Conservation (phyloP, 2,329 filamentous ascomycete species). For the Aspergillus oerlinghausenensis region DNA sequence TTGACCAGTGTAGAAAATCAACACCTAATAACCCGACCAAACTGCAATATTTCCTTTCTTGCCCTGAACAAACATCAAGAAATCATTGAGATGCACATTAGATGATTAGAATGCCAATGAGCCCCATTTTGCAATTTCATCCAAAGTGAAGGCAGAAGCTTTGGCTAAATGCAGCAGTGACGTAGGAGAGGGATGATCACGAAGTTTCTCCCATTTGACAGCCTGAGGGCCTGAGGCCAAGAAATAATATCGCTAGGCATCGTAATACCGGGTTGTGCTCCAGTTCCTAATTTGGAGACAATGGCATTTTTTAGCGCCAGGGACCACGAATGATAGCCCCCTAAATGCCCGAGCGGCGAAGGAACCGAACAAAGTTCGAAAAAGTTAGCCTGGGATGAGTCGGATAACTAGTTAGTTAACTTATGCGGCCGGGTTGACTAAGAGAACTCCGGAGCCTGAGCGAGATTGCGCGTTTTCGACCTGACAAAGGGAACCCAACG, state of each 20-base stretch:
- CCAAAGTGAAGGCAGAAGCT: background rate
- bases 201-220: background rate
- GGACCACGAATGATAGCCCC: background rate
- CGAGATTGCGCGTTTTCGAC: slow-evolving; percentile 10
- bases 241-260: background rate
- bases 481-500: slow-evolving; percentile 12
- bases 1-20: too few species aligned
- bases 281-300: background rate
- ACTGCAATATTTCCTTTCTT: background rate
- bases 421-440: background rate
- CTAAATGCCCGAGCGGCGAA: background rate
- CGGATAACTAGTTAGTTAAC: too few species aligned
- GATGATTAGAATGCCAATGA: background rate
- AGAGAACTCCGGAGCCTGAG: background rate
- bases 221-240: background rate
- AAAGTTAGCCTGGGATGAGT: background rate
- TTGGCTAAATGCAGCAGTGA: background rate
- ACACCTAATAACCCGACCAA: background rate
- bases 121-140: background rate
- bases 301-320: background rate
- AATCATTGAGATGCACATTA: background rate
- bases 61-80: background rate
- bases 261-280: background rate
- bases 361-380: background rate
- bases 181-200: background rate